Evolutionary conservation across 208 protist genomes (phyloP).

Genomic region (Entamoeba invadens): DNA sequence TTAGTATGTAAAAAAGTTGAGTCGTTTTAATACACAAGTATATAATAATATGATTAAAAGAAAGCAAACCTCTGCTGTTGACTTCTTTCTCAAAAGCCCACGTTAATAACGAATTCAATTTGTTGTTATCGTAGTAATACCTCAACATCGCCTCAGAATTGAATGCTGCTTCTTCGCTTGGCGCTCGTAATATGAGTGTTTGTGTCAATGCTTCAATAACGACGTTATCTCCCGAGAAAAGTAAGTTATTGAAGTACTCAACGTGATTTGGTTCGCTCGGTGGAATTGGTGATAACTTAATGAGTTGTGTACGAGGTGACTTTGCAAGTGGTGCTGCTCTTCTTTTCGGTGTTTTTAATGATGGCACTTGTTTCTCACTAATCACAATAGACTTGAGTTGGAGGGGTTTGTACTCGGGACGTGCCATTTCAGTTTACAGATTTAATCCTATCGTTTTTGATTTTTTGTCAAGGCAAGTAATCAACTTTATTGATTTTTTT

Average conservation of each 20-base stretch:
- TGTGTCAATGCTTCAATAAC: not conserved
- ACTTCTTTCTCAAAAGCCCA: constrained; percentile 1
- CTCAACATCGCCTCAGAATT: not conserved
- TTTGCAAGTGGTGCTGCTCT: too few species aligned
- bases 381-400: too few species aligned
- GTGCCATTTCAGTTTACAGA: too few species aligned
- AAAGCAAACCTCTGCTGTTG: not conserved
- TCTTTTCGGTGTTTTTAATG: too few species aligned
- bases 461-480: too few species aligned
- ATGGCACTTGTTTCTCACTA: too few species aligned
- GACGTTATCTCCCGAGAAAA: not conserved
- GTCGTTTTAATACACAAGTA: too few species aligned
- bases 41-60: too few species aligned
- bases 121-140: not conserved
- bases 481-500: too few species aligned
- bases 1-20: too few species aligned
- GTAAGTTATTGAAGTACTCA: not conserved
- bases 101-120: not conserved
- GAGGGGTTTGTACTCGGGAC: too few species aligned
- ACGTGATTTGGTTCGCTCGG: not conserved
- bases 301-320: not conserved
- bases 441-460: too few species aligned
- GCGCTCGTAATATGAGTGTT: not conserved
- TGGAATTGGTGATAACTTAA: not conserved
- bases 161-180: not conserved